phyloP scores from a whole-genome alignment of 1,284 basidiomycete genomes.

The Austropuccinia psidii region DNA sequence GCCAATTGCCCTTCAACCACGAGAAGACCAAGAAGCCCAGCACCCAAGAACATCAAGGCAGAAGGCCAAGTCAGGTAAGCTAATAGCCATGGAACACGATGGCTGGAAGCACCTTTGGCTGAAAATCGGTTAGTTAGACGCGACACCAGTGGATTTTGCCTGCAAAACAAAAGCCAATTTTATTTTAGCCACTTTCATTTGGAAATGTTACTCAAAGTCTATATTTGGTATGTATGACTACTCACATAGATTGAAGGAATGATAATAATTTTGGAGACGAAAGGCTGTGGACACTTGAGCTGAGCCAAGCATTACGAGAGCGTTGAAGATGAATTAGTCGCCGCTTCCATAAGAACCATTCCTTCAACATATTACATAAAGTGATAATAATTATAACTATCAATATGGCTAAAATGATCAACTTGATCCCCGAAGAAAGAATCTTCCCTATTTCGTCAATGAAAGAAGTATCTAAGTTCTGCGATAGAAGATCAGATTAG shows the following conservation, averaged over 20 bases:
- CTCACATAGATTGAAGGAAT: slow-evolving; percentile 30
- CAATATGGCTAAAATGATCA: slow-evolving; percentile 9
- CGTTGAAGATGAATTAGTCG: neutral
- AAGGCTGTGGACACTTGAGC: neutral
- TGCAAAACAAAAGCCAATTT: neutral
- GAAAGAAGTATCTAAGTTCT: slow-evolving; percentile 33
- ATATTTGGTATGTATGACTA: too few species aligned
- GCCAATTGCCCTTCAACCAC: slow-evolving; percentile 22
- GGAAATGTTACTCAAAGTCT: too few species aligned
- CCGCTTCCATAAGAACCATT: slow-evolving; percentile 18
- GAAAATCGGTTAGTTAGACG: neutral
- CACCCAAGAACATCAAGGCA: slow-evolving; percentile 21
- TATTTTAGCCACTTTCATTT: too few species aligned
- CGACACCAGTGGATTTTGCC: slow-evolving; percentile 12
- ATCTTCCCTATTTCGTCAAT: slow-evolving; percentile 24
- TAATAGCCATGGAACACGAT: slow-evolving; percentile 24
- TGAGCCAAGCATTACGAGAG: slow-evolving; percentile 18
- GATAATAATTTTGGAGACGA: slow-evolving; percentile 21
- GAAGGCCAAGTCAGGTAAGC: slow-evolving; percentile 26
- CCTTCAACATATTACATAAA: slow-evolving; percentile 25
- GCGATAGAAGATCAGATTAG: neutral
- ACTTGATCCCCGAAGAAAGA: neutral
- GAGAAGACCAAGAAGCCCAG: slow-evolving; percentile 11
- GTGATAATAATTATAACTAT: slow-evolving; percentile 13
- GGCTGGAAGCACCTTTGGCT: neutral